Base-by-base conservation (phyloP, 192 early-diverging fungal species). In the Paraglomus brasilianum region DNA sequence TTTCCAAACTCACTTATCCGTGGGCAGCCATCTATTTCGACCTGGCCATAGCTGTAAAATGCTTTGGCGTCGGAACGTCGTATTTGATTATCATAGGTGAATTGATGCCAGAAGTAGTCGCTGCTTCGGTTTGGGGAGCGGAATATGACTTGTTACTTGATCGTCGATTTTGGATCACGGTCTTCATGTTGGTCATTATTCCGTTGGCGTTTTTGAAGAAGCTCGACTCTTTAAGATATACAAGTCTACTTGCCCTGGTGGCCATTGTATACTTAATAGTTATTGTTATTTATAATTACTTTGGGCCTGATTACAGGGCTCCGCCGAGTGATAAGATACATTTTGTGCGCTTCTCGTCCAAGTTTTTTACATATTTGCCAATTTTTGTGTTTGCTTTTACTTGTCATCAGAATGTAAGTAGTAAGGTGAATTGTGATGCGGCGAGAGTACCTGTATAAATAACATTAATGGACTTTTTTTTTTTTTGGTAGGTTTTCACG, bases 341-440 rank as follows among this genome's bases (percentile, higher is more conserved):
- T 44, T 41, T 82, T 10, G 73, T 92, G 38, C 77, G 80, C 30
- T 76, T 89, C 76, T 85, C 78, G 13, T 78, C 76, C 40, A 79
- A 82, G 42, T 85, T 92, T 77, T 86, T 93, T 79, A 82, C 86
- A 19, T 83, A 85, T 19, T 74, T 98, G 47, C 97, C 97, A 1
- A 92, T 99, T 38, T 99, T 99, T 85, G 92, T 99, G 17, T 99
- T 99, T 86, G 94, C 94, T 8, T 99, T 97, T 70, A 99, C 97
- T 19, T 99, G 97, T 75, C 96, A 98, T 78, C 96, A 98, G 78
- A 98, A 98, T 77, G 91, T 93, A 78, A 78, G 82, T 71, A 21
- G 5, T 13, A 57, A 15, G 57, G 47, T 19, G 52, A 30, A 8
- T 39, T 17, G 43, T 30, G 30, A 30, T 30, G 30, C 30, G 30